These are phyloP conservation scores for Lentinula boryana DNA, from an alignment of 768 basidiomycete species.

Conservation along the genomic window DNA sequence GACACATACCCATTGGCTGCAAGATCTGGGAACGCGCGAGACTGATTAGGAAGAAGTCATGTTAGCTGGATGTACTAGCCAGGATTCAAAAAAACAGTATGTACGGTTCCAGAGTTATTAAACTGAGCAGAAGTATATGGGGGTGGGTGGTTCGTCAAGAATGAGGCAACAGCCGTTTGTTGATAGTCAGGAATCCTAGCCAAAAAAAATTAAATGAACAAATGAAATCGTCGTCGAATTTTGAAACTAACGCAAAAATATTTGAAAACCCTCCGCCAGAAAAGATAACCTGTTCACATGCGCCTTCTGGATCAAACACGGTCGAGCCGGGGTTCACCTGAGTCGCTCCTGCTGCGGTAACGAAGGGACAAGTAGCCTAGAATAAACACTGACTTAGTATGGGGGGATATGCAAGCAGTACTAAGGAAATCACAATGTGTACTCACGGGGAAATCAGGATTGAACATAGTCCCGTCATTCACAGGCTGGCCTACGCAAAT, in stretches of 20 bases:
- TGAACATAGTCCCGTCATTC: constrained; percentile 17
- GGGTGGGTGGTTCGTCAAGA: constrained; percentile 33
- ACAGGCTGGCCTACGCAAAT: constrained; percentile 8
- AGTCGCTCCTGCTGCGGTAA: constrained; percentile 48
- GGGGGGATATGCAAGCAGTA: background rate
- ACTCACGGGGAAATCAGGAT: constrained; percentile 15
- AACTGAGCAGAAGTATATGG: constrained; percentile 33
- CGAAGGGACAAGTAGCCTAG: constrained; percentile 39
- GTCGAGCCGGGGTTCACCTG: constrained; percentile 39
- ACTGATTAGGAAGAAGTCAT: constrained; percentile 19
- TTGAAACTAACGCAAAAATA: constrained; percentile 26
- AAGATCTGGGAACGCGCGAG: constrained; percentile 43
- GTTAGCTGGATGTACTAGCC: constrained; percentile 11
- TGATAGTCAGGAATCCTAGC: constrained; percentile 41
- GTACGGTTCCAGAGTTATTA: constrained; percentile 34
- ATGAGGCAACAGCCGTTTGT: constrained; percentile 29
- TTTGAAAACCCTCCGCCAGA: constrained; percentile 50
- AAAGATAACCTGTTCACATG: constrained; percentile 39
- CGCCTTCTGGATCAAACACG: constrained; percentile 37
- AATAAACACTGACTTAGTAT: background rate
- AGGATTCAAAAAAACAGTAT: background rate
- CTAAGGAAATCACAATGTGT: background rate
- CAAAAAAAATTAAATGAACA: constrained; percentile 15
- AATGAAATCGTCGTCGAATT: background rate
- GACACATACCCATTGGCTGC: constrained; percentile 38